phyloP scores from a whole-genome alignment of 371 early-diverging fungal species.

The Haplosporangium sp. region DNA sequence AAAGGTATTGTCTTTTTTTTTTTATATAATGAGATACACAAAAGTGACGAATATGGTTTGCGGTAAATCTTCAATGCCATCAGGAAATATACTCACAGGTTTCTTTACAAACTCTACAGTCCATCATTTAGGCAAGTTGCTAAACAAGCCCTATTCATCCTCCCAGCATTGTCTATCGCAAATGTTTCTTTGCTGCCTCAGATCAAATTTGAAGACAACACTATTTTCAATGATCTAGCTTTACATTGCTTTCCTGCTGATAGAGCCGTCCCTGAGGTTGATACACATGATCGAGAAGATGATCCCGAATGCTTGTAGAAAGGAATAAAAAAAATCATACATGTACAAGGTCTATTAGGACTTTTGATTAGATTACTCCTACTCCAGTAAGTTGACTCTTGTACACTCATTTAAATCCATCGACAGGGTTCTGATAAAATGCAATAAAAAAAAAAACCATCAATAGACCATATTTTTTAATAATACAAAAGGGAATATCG shows the following conservation, averaged over 20 bases:
- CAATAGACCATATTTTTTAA: too few relatives aligned
- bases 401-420: too few relatives aligned
- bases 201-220: slow-evolving; percentile 67
- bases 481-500: too few relatives aligned
- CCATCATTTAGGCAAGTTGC: slow-evolving; percentile 62
- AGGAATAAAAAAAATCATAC: too few relatives aligned
- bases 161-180: slow-evolving; percentile 63
- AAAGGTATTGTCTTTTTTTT: slow-evolving; percentile 56
- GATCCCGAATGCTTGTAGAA: slow-evolving; percentile 41
- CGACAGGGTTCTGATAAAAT: too few relatives aligned
- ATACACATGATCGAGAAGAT: slow-evolving; percentile 24
- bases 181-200: slow-evolving; percentile 57
- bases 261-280: slow-evolving; percentile 22
- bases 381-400: too few relatives aligned
- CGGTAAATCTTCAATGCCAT: too few relatives aligned
- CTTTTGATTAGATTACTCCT: too few relatives aligned
- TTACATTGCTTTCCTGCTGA: slow-evolving; percentile 30
- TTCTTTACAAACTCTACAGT: slow-evolving; percentile 30
- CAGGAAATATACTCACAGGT: background rate
- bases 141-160: slow-evolving; percentile 66
- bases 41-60: too few relatives aligned
- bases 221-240: slow-evolving; percentile 66
- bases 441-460: too few relatives aligned
- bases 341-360: too few relatives aligned
- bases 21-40: background rate